These are phyloP conservation scores for Pestalotiopsis sp. DNA, from an alignment of 2,329 filamentous ascomycete species.

Conservation along the genomic window DNA sequence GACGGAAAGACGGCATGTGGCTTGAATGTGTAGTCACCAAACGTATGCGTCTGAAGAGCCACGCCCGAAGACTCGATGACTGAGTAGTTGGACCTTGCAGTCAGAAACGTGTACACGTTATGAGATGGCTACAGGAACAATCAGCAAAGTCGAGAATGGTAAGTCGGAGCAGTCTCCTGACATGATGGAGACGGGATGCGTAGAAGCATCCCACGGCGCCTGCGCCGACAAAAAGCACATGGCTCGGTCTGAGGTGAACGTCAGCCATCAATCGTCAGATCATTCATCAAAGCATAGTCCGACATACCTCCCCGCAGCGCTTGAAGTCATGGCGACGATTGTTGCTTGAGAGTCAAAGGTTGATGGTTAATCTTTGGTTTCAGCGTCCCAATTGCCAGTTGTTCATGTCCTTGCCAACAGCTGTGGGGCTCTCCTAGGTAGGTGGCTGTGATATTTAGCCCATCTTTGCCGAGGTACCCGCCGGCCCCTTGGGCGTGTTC, in stretches of 20 bases:
- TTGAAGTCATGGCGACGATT: background rate
- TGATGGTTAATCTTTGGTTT: background rate
- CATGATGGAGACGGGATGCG: conserved; percentile 65
- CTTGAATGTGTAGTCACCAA: conserved; percentile 65
- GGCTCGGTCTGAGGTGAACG: conserved; percentile 38
- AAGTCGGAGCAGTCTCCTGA: conserved; percentile 27
- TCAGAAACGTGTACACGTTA: conserved; percentile 63
- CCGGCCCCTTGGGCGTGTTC: no score
- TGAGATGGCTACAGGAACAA: conserved; percentile 38
- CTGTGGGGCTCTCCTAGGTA: background rate
- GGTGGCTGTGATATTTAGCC: background rate
- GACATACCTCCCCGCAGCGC: background rate
- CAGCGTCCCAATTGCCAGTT: background rate
- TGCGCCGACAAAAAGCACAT: conserved; percentile 68
- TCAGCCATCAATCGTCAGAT: background rate
- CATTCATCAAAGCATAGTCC: background rate
- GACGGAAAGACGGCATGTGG: conserved; percentile 64
- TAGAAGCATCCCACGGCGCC: conserved; percentile 75
- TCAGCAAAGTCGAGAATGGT: background rate
- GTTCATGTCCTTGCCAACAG: background rate
- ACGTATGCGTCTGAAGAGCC: conserved; percentile 62
- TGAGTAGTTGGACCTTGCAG: conserved; percentile 73
- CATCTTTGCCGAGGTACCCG: background rate
- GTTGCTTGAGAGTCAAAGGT: background rate
- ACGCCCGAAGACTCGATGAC: conserved; percentile 64